Conservation (phyloP, 2,329 filamentous ascomycete species). For the Paecilomyces dactylethromorphus region DNA sequence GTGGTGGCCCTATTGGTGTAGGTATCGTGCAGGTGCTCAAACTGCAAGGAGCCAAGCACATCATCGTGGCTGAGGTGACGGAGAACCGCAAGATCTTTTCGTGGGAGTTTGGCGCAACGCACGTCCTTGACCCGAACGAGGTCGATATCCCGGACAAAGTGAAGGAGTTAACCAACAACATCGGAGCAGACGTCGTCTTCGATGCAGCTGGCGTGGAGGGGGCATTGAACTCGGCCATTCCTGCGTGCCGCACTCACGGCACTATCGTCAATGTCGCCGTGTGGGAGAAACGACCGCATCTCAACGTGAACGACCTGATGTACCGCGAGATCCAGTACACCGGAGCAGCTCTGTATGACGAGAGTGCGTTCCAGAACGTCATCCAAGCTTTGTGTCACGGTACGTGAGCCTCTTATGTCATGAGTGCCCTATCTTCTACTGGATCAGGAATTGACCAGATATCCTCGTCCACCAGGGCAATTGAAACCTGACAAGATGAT, state of each 20-base stretch:
- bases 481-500: conserved; percentile 55
- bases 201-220: conserved; percentile 57
- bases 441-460: background rate
- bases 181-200: conserved; percentile 53
- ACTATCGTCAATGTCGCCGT: conserved; percentile 60
- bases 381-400: conserved; percentile 43
- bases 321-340: conserved; percentile 39
- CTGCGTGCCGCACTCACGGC: conserved; percentile 47
- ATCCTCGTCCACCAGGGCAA: conserved; percentile 32
- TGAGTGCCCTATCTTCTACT: background rate
- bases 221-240: conserved; percentile 41
- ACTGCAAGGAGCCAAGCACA: conserved; percentile 46
- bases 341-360: conserved; percentile 43
- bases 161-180: conserved; percentile 39
- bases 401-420: conserved; percentile 3
- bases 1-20: conserved; percentile 58
- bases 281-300: conserved; percentile 51
- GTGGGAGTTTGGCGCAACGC: conserved; percentile 48
- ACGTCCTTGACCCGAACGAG: conserved; percentile 47
- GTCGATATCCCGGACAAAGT: conserved; percentile 40
- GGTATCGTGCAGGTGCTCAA: conserved; percentile 54
- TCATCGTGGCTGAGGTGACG: conserved; percentile 54
- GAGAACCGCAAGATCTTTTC: conserved; percentile 46
- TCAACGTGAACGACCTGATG: conserved; percentile 50
- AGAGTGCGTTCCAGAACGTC: conserved; percentile 51